Evolutionary conservation across 192 early-diverging fungal species (phyloP), one percentile per base, ranked within the genome.

Genomic region (Mortierella antarctica): DNA sequence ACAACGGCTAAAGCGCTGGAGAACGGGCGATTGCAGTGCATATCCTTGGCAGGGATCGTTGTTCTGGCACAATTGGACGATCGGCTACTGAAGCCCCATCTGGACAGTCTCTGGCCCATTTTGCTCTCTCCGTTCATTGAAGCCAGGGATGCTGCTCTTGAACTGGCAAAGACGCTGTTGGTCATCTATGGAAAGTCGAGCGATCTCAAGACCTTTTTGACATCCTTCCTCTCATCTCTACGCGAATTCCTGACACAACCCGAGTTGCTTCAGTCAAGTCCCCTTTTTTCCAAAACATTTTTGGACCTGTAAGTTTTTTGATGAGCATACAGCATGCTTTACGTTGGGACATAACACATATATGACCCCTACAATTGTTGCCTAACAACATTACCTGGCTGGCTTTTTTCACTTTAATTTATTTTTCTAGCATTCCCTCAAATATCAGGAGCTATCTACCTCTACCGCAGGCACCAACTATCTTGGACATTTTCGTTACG

Each of bases 121-220:
- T 44, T 80, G 51, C 52, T 80, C 31, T 47, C 7, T n/a, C 77
- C 77, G 6, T 44, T 71, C 18, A 6, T 8, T 5, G 59, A 21
- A 6, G 77, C 77, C 11, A 17, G 40, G 15, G 77, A 67, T 21
- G 69, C 77, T 1, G 70, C 70, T 20, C 61, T 80, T 4, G 60
- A 80, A 44, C 52, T 80, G 14, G 58, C 64, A 15, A 62, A 63
- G 17, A 72, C 77, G 3, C 46, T 80, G 7, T 14, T 80, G 23
- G 77, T 72, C 46, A 80, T 80, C 56, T 80, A 80, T 23, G 70
- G 77, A 14, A 80, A 68, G 46, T 64, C 77, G 7, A 80, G 77
- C 44, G 77, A 80, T 48, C 70, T 80, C 20, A 56, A 62, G 23
- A 62, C 51, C 45, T 68, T 80, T 47, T 68, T 80, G 53, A 62